Conservation (phyloP, 352 stramenopile genomes). For the Globisporangium polare region DNA sequence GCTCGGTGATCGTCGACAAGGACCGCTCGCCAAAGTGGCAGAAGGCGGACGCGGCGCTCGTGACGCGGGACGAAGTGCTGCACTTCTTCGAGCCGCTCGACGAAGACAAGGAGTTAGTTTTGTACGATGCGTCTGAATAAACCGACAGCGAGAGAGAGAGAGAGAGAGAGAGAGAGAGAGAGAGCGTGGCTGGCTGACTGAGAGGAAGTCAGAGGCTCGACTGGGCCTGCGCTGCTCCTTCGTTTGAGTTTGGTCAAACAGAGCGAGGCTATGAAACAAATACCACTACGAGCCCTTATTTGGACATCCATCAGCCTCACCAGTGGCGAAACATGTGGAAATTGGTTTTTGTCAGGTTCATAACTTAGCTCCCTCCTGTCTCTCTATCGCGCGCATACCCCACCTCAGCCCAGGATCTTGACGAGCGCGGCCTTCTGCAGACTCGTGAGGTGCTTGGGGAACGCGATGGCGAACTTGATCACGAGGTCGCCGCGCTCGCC, state of each 20-base stretch:
- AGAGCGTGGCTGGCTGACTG: neutral
- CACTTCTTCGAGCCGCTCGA: slow-evolving; percentile 76
- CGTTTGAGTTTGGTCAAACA: neutral
- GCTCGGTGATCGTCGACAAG: slow-evolving; percentile 96
- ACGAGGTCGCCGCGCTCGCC: slow-evolving; percentile 89
- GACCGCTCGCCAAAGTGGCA: slow-evolving; percentile 92
- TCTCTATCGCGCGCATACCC: neutral
- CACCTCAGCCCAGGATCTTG: slow-evolving; percentile 63
- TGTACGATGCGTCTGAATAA: slow-evolving; percentile 47
- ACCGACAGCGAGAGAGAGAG: neutral
- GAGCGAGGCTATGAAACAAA: neutral
- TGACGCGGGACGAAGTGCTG: slow-evolving; percentile 69
- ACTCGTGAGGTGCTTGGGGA: slow-evolving; percentile 91
- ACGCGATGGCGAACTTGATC: slow-evolving; percentile 95
- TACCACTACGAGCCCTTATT: neutral
- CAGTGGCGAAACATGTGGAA: neutral
- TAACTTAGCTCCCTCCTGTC: neutral
- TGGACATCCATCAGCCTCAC: neutral
- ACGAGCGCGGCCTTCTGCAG: slow-evolving; percentile 89
- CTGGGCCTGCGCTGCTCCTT: neutral
- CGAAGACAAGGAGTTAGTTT: slow-evolving; percentile 72
- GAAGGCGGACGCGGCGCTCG: slow-evolving; percentile 49
- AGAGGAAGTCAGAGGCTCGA: neutral
- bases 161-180: neutral
- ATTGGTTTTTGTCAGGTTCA: neutral